Evolutionary conservation across 2,329 filamentous ascomycete genomes (phyloP), one percentile per base, ranked within the genome.

Genomic region (Pseudocercospora fuligena): DNA sequence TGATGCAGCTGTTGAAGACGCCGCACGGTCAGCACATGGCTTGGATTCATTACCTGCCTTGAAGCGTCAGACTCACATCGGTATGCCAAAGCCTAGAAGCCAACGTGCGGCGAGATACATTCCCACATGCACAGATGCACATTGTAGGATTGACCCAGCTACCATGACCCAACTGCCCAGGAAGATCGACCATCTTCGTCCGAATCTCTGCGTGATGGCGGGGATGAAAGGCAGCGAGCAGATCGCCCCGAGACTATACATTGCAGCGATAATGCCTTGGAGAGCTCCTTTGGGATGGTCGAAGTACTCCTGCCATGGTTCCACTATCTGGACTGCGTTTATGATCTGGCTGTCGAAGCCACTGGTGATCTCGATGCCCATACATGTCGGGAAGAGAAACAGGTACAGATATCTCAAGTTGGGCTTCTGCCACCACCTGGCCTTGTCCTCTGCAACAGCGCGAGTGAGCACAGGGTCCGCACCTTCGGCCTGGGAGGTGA

Each of bases 21-120:
- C 14, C 36, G 5, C 36, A 14, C 36, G 11, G 16, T 43, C 40
- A 43, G 40, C 8, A 6, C 8, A 43, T 19, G 40, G 14, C 1
- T 43, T 19, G 1, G 5, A 43, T 16, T 6, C 5, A 6, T 19
- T 7, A 19, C 16, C 40, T 43, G 40, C 7, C 1, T 7, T 7
- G 7, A 43, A 1, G 40, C 14, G 40, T 1, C 19, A 16, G 40
- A n/a, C 40, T 43, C 40, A 43, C 69, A 86, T 87, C 0, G 85
- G 84, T 57, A 89, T 86, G n/a, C 87, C 87, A 25, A 86, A 84
- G 16, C 87, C 87, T n/a, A 89, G 83, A 27, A 89, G 78, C 65
- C 87, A 82, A 63, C 87, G 85, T 12, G 87, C 82, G 21, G 88
- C 77, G 68, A 89, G 85, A 71, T 88, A 89, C 87, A 88, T 89